Conservation (phyloP, 768 basidiomycete genomes). For the Mycena amicta region DNA sequence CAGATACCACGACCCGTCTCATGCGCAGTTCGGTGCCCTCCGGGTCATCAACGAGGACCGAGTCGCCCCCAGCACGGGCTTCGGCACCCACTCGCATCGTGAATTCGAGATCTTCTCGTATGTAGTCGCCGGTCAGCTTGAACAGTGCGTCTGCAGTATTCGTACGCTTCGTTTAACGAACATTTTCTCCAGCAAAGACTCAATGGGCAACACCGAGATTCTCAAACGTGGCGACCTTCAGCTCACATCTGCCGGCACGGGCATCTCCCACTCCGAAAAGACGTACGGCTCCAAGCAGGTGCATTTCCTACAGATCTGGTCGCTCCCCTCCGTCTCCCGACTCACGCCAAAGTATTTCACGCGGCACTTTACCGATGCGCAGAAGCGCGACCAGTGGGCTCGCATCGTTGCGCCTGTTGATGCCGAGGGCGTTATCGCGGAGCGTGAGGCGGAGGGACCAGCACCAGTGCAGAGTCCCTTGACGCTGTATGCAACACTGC, state of each 20-base stretch:
- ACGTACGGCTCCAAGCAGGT: constrained; percentile 44
- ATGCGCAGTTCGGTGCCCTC: constrained; percentile 60
- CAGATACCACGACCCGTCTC: constrained; percentile 18
- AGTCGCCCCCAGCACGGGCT: constrained; percentile 75
- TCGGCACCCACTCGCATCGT: constrained; percentile 81
- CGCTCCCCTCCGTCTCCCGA: constrained; percentile 38
- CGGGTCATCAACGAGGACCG: constrained; percentile 94
- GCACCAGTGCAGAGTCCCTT: constrained; percentile 76
- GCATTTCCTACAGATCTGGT: constrained; percentile 59
- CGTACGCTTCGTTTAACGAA: neutral
- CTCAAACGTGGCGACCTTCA: constrained; percentile 89
- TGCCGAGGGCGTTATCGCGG: constrained; percentile 53
- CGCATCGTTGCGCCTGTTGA: constrained; percentile 75
- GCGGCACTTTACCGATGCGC: constrained; percentile 77
- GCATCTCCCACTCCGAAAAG: constrained; percentile 79
- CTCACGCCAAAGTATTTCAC: constrained; percentile 86
- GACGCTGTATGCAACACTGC: constrained; percentile 72
- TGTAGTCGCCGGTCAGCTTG: constrained; percentile 73
- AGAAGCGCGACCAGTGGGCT: constrained; percentile 74
- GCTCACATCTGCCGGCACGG: constrained; percentile 88
- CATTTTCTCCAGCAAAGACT: constrained; percentile 67
- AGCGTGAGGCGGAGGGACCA: constrained; percentile 66
- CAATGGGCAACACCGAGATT: constrained; percentile 87
- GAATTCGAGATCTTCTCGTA: constrained; percentile 95
- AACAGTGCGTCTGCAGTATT: constrained; percentile 60